A percentile compares a stretch with the other conserved stretches of the same genome.
phyloP scores from a whole-genome alignment of 441 rosid species.

The Erodium chrysanthum region DNA sequence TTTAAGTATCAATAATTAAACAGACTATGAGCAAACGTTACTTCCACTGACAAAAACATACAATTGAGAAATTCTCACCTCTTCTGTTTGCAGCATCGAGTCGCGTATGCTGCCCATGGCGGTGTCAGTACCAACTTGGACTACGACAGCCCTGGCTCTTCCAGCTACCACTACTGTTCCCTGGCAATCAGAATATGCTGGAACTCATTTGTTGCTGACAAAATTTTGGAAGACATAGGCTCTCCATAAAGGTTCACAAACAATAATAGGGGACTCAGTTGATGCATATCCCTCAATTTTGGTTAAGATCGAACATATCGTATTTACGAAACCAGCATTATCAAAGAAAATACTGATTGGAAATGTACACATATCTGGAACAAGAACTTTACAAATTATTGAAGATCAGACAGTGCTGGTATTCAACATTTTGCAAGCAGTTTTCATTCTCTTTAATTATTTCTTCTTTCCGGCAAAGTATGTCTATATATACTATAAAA shows the following conservation, averaged over 20 bases:
- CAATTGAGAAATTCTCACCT: constrained; percentile 42
- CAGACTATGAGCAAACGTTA: neutral
- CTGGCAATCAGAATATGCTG: constrained; percentile 43
- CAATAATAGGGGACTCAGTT: neutral
- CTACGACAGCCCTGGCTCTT: constrained; percentile 89
- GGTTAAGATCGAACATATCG: neutral
- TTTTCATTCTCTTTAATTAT: neutral
- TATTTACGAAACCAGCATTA: neutral
- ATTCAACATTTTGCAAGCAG: neutral
- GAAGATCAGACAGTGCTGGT: neutral
- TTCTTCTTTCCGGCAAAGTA: neutral
- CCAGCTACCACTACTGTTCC: constrained; percentile 91
- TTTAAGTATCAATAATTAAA: neutral
- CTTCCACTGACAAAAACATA: constrained; percentile 16
- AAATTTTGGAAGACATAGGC: constrained; percentile 7
- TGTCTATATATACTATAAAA: neutral
- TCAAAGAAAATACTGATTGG: neutral
- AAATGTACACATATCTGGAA: neutral
- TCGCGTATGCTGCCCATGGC: constrained; percentile 98
- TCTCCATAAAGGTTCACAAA: constrained; percentile 13
- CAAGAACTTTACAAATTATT: neutral
- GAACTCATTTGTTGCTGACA: constrained; percentile 15
- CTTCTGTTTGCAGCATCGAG: constrained; percentile 86
- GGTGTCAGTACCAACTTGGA: constrained; percentile 86
- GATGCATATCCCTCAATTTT: constrained; percentile 5